A percentile compares a stretch with the other conserved stretches of the same genome.
Conservation (phyloP, 768 basidiomycete species). For the Podaxis sp. region DNA sequence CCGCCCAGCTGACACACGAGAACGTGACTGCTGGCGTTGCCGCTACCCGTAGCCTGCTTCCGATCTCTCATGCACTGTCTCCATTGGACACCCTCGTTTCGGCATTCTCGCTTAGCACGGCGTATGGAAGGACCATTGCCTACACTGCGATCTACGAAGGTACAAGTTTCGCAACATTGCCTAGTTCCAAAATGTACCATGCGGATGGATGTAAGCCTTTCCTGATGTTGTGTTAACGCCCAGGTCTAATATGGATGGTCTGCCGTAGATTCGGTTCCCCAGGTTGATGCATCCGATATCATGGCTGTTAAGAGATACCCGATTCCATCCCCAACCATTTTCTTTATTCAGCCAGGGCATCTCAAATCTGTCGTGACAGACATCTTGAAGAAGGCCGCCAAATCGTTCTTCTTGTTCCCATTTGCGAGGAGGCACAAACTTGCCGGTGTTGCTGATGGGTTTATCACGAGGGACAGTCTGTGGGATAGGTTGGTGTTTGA, state of each 20-base stretch:
- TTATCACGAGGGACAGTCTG: conserved; percentile 73
- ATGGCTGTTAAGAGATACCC: conserved; percentile 47
- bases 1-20: conserved; percentile 73
- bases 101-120: conserved; percentile 66
- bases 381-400: conserved; percentile 56
- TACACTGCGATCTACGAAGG: conserved; percentile 81
- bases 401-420: conserved; percentile 52
- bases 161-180: conserved; percentile 66
- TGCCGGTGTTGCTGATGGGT: conserved; percentile 67
- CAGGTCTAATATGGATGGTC: background rate
- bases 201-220: conserved; percentile 39
- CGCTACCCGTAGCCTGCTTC: conserved; percentile 72
- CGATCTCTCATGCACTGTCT: conserved; percentile 65
- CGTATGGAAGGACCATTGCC: conserved; percentile 78
- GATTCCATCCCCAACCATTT: conserved; percentile 73
- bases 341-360: conserved; percentile 73
- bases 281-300: conserved; percentile 46
- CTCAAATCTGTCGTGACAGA: conserved; percentile 51
- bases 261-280: background rate
- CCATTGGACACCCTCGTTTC: conserved; percentile 79
- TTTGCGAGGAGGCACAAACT: conserved; percentile 81
- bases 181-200: conserved; percentile 53
- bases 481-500: conserved; percentile 85
- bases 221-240: background rate
- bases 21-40: conserved; percentile 91